Percentiles rank a stretch among this genome's conserved stretches.
Evolutionary conservation across 345 rosid species (phyloP).

Genomic region (Camelina neglecta): DNA sequence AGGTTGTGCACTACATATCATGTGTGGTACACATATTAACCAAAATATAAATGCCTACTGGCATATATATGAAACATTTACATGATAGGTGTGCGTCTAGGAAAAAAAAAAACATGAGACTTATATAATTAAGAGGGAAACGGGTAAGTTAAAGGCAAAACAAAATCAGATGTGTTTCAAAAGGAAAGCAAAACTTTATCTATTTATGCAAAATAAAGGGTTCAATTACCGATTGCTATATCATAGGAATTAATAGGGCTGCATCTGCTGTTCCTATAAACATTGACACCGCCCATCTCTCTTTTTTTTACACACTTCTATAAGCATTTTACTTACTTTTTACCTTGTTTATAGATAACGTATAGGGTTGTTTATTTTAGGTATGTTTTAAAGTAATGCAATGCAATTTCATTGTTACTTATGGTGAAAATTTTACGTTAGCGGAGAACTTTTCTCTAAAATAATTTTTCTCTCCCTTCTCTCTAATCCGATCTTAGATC

Average conservation of each 20-base stretch:
- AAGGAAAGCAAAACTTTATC: conserved; percentile 29
- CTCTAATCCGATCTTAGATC: too few species aligned
- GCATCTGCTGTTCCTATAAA: conserved; percentile 39
- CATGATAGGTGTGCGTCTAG: conserved; percentile 32
- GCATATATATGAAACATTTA: background rate
- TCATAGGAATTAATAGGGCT: conserved; percentile 29
- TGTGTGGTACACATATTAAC: too few species aligned
- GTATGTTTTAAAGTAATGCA: background rate
- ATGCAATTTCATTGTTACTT: too few species aligned
- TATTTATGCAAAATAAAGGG: conserved; percentile 33
- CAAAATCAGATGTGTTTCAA: conserved; percentile 6
- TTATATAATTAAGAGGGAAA: conserved; percentile 10
- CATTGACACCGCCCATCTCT: conserved; percentile 45
- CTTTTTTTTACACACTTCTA: conserved; percentile 4
- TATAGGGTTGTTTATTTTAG: conserved; percentile 36
- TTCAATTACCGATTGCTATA: conserved; percentile 33
- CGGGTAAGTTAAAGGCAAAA: conserved; percentile 16
- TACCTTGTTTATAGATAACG: conserved; percentile 26
- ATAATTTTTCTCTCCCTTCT: too few species aligned
- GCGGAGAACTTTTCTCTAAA: too few species aligned
- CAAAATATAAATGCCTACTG: too few species aligned
- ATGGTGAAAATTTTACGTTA: too few species aligned
- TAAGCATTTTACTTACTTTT: background rate
- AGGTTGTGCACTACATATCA: background rate
- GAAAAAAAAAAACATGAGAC: background rate